phyloP scores from a whole-genome alignment of 345 rosid species.

The Aurinia saxatilis region DNA sequence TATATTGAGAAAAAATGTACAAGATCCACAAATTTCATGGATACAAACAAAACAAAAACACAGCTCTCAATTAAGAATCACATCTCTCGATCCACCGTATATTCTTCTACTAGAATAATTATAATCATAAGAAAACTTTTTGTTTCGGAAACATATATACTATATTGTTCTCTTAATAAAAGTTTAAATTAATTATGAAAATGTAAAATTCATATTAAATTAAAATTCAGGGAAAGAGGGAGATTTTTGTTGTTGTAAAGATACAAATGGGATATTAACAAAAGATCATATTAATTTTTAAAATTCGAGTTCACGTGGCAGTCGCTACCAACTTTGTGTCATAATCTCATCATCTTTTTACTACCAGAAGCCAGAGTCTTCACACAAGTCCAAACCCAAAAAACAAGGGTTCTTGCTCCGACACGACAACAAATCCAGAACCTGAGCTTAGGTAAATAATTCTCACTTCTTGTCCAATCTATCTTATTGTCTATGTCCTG shows the following conservation, averaged over 20 bases:
- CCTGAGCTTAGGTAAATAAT: slow-evolving; percentile 2
- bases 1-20: neutral
- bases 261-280: neutral
- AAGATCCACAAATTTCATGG: slow-evolving; percentile 1
- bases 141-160: too few relatives aligned
- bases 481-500: neutral
- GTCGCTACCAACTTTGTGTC: slow-evolving; percentile 14
- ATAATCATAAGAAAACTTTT: neutral
- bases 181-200: too few relatives aligned
- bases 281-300: neutral
- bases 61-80: slow-evolving; percentile 1
- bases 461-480: neutral
- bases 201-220: too few relatives aligned
- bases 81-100: slow-evolving; percentile 10
- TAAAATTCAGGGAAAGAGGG: too few relatives aligned
- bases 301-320: slow-evolving; percentile 27
- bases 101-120: slow-evolving; percentile 11
- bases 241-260: neutral
- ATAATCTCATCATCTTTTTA: neutral
- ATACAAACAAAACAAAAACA: neutral
- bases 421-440: slow-evolving; percentile 10
- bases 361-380: slow-evolving; percentile 7
- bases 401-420: slow-evolving; percentile 23
- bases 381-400: slow-evolving; percentile 20
- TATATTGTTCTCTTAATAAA: too few relatives aligned